A percentile compares a stretch with the other conserved stretches of the same genome.
Evolutionary conservation across 495 filamentous ascomycete species (phyloP).

Genomic region (Polyplosphaeria fusca): DNA sequence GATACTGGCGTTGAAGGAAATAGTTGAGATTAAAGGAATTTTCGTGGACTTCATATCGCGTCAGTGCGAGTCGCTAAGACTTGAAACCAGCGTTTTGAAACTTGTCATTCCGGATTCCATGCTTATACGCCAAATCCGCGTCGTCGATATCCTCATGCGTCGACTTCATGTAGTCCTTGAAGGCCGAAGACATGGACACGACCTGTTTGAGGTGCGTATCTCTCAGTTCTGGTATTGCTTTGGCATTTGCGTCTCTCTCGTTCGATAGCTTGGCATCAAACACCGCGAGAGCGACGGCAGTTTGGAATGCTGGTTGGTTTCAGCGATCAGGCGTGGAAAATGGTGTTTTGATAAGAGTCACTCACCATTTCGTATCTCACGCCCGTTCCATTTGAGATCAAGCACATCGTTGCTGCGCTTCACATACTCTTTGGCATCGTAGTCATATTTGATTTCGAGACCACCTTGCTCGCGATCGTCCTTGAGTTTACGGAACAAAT

Average conservation of each 20-base stretch:
- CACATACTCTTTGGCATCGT: not conserved
- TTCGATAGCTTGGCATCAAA: not conserved
- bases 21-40: too few species aligned
- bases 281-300: not conserved
- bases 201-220: constrained; percentile 10
- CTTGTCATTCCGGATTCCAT: not conserved
- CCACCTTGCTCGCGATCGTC: not conserved
- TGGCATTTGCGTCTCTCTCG: not conserved
- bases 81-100: not conserved
- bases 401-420: not conserved
- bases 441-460: not conserved
- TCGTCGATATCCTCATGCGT: not conserved
- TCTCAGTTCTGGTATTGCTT: not conserved
- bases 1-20: too few species aligned
- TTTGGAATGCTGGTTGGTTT: constrained; percentile 6
- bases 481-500: not conserved
- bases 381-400: not conserved
- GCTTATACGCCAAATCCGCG: not conserved
- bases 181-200: constrained; percentile 15
- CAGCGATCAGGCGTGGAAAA: not conserved
- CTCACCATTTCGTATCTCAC: constrained; percentile 5
- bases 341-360: too few species aligned
- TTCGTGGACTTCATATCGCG: too few species aligned
- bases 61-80: too few species aligned
- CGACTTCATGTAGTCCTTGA: constrained; percentile 23